A percentile compares a stretch with the other conserved stretches of the same genome.
phyloP scores from a whole-genome alignment of 345 rosid genomes.

The Eucalyptus regnans region DNA sequence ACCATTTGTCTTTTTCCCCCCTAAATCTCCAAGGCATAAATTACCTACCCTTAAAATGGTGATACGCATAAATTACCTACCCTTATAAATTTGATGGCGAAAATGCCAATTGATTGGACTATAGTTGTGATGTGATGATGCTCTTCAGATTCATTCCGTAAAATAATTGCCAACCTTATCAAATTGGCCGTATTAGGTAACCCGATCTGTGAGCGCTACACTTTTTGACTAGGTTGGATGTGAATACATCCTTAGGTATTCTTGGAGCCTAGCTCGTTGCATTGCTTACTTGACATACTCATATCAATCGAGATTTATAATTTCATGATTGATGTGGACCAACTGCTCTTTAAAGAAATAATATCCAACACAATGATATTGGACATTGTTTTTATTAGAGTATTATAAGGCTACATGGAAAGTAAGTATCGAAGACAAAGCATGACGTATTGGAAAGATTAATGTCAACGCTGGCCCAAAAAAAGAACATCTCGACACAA shows the following conservation, averaged over 20 bases:
- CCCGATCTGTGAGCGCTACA: fast-evolving
- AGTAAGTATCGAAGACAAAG: background rate
- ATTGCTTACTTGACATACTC: background rate
- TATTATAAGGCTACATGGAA: background rate
- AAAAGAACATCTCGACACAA: background rate
- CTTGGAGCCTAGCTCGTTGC: fast-evolving
- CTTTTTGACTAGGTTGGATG: background rate
- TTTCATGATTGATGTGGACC: background rate
- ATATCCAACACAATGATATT: background rate
- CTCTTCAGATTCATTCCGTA: background rate
- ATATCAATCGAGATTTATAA: background rate
- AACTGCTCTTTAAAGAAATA: background rate
- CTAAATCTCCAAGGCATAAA: background rate
- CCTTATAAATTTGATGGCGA: background rate
- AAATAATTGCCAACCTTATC: background rate
- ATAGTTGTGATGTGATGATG: background rate
- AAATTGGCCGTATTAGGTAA: background rate
- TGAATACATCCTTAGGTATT: background rate
- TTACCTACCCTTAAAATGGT: background rate
- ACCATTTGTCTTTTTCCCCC: background rate
- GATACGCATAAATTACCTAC: background rate
- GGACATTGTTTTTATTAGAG: background rate
- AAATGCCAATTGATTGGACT: background rate
- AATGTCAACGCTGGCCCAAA: background rate
- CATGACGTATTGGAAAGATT: background rate